Evolutionary conservation across 768 basidiomycete genomes (phyloP), one percentile per base, ranked within the genome.

Genomic region (Trametes gibbosa): DNA sequence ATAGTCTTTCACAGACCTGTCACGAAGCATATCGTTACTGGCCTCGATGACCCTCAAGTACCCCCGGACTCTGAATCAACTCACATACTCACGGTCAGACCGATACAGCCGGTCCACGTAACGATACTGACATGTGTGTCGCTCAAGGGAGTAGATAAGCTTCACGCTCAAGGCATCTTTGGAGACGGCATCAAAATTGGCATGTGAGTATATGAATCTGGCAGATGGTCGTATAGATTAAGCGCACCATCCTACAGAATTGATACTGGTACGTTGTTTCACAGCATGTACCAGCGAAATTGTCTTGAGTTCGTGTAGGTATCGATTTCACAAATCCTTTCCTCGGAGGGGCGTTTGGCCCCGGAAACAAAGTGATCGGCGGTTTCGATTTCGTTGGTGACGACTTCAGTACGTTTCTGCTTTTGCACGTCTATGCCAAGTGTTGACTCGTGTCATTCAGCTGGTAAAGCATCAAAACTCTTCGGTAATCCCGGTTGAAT

Each of bases 181-280:
- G 88, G 89, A 13, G 78, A 78, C 40, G 87, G 87, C 2, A 75
- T 88, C 69, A 86, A 86, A 65, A 78, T 91, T 54, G 88, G 80
- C 60, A 82, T 89, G 82, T 83, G 56, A 69, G 81, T 63, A 24
- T 21, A 17, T 7, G 12, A 9, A 34, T n/a, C n/a, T n/a, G n/a
- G n/a, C n/a, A n/a, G n/a, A n/a, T n/a, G n/a, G n/a, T n/a, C n/a
- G n/a, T n/a, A n/a, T n/a, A n/a, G n/a, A n/a, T n/a, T n/a, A n/a
- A n/a, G n/a, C n/a, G n/a, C n/a, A n/a, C n/a, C n/a, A n/a, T n/a
- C n/a, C n/a, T n/a, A n/a, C n/a, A n/a, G n/a, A n/a, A n/a, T n/a
- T n/a, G n/a, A n/a, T n/a, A n/a, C n/a, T n/a, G n/a, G n/a, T 14
- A 23, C 34, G 57, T 21, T 24, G 21, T 9, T 42, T 32, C n/a